Base-by-base conservation (phyloP, 2,329 filamentous ascomycete species). In the Fusarium goolgardi region DNA sequence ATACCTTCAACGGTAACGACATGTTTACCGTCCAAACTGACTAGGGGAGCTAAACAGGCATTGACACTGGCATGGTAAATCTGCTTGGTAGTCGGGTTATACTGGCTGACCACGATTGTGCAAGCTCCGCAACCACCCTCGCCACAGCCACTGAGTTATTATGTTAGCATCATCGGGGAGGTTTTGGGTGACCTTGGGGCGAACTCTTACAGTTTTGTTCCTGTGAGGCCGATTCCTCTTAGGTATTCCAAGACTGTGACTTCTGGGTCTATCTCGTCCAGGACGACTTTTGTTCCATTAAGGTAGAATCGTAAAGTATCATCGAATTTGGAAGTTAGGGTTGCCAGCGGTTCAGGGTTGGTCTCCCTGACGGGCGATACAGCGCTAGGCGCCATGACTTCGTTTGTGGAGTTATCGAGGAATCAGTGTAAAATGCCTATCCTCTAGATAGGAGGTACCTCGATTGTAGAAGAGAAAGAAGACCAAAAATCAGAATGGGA, bases 1-100 rank as follows among this genome's bases (percentile, higher is more conserved):
- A 99, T 97, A 9, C 96, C 96, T 80, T 99, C 96, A 40, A 99
- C 90, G 5, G 96, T 99, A 76, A 99, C 94, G 75, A 98, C 93
- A 85, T 99, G 96, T 78, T 99, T 99, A 44, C 96, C 96, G 78
- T 98, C 96, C 43, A 98, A 87, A 74, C 94, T 97, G 70, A 94
- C 92, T 46, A 99, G 85, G 9, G 96, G 96, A 13, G 96, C 95
- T 53, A 99, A 84, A 77, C 96, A 99, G 41, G 96, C 96, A 77
- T 99, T 99, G 62, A 98, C 93, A 55, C 93, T 96, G 59, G 96
- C 96, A 83, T 99, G 95, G 76, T 98, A 98, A 72, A 98, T 92
- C 77, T 92, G 87, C 75, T 92, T 92, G 8, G 94, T 97, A 5
- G 93, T 97, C 2, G 94, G 94, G 75, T 98, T 98, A 76, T 91